Evolutionary conservation across 2,329 filamentous ascomycete species (phyloP).

Genomic region (Simplicillium sp.): DNA sequence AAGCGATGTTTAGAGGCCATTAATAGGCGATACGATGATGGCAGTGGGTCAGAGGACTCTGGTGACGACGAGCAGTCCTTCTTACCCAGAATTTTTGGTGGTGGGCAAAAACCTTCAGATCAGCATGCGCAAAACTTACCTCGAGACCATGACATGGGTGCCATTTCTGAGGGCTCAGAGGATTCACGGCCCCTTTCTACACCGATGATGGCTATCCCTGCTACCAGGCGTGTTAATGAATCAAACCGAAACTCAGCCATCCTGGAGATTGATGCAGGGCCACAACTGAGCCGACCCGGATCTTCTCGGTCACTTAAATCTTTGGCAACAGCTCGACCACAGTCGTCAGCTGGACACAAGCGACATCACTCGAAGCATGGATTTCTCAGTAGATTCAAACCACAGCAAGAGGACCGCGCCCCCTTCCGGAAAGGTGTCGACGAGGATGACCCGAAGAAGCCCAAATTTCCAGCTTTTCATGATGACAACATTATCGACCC

Average conservation of each 20-base stretch:
- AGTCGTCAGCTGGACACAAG: slow-evolving; percentile 67
- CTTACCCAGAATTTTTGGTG: slow-evolving; percentile 53
- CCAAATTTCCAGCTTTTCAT: slow-evolving; percentile 82
- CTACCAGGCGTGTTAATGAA: slow-evolving; percentile 56
- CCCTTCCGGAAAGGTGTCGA: slow-evolving; percentile 71
- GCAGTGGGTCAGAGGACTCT: slow-evolving; percentile 61
- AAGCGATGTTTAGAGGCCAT: slow-evolving; percentile 89
- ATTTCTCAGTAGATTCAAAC: slow-evolving; percentile 66
- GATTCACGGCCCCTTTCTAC: slow-evolving; percentile 49
- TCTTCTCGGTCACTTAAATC: slow-evolving; percentile 86
- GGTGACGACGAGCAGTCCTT: slow-evolving; percentile 71
- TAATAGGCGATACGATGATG: slow-evolving; percentile 80
- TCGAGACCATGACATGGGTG: slow-evolving; percentile 26
- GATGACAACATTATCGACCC: slow-evolving; percentile 98
- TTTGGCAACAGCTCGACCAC: slow-evolving; percentile 55
- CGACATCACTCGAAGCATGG: slow-evolving; percentile 84
- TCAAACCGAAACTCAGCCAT: slow-evolving; percentile 82
- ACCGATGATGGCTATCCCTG: slow-evolving; percentile 63
- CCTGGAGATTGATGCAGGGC: slow-evolving; percentile 72
- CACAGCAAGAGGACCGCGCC: slow-evolving; percentile 66
- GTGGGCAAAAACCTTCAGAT: slow-evolving; percentile 32
- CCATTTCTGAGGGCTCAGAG: slow-evolving; percentile 27
- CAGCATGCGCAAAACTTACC: slow-evolving; percentile 24
- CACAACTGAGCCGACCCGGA: slow-evolving; percentile 78
- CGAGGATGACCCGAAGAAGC: slow-evolving; percentile 56